Evolutionary conservation across 192 early-diverging fungal genomes (phyloP), one percentile per base, ranked within the genome.

Genomic region (Coemansia sp.): DNA sequence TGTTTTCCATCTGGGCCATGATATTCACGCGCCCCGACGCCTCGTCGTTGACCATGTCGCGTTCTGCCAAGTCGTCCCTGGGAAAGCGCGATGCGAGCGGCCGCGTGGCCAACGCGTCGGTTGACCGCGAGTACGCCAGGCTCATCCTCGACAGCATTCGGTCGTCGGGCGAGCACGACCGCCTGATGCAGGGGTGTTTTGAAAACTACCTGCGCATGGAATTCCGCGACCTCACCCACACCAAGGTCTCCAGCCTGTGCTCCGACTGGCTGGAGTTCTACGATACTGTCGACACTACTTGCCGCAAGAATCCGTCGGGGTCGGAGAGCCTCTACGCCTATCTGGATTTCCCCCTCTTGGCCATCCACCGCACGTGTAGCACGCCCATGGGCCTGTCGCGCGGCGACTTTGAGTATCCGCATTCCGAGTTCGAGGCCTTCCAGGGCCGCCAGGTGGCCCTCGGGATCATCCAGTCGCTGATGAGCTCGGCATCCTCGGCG

Each of bases 121-220:
- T 56, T 6, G 68, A 68, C 3, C 77, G 44, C 40, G 69, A 46
- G 40, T 70, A 73, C 34, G 57, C 56, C 27, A 56, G 80, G 13
- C 62, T 93, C 39, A 63, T 84, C 0, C 44, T 79, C 6, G 60
- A 89, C 0, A 78, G 91, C 6, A 75, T 75, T 8, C 48, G 70
- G 19, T 60, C 76, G 5, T 67, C 87, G 62, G 93, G 93, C n/a
- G 95, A 97, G 67, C 87, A 88, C 62, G 95, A 96, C 35, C 93
- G 93, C 36, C 67, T 98, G 7, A 84, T 95, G 70, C 91, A 93
- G 79, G 95, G 94, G 2, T 96, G 94, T 68, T 95, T 92, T 81
- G 95, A 99, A 65, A 93, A 93, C 73, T 99, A 93, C 80, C 86
- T 91, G 8, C 77, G 85, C 27, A 89, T 91, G 86, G 87, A 89